Conservation (phyloP, 495 filamentous ascomycete species). For the Neurospora tetrasperma region DNA sequence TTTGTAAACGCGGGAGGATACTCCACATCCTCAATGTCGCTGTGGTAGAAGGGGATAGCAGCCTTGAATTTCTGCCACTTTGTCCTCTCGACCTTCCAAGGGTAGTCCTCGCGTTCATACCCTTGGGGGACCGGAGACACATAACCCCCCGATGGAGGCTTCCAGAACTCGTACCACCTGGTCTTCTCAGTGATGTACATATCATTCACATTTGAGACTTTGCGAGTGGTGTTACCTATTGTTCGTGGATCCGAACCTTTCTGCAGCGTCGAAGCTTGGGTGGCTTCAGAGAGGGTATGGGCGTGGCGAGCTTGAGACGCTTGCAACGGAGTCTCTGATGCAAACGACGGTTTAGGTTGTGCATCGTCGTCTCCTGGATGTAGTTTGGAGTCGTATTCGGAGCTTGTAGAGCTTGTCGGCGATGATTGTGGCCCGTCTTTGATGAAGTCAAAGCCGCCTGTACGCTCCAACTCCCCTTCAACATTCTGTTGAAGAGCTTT, state of each 20-base stretch:
- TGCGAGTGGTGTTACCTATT: conserved; percentile 36
- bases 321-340: conserved; percentile 18
- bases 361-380: conserved; percentile 12
- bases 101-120: conserved; percentile 30
- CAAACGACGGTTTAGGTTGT: conserved; percentile 22
- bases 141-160: conserved; percentile 41
- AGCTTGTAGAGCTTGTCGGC: conserved; percentile 15
- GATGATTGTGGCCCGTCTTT: conserved; percentile 7
- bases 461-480: conserved; percentile 44
- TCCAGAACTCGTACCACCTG: conserved; percentile 46
- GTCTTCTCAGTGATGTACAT: conserved; percentile 33
- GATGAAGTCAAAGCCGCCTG: conserved; percentile 43
- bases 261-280: conserved; percentile 24
- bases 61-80: conserved; percentile 37
- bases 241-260: conserved; percentile 21
- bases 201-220: conserved; percentile 30
- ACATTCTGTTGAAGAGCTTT: conserved; percentile 53
- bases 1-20: conserved; percentile 66
- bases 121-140: conserved; percentile 43
- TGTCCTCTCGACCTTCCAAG: conserved; percentile 30
- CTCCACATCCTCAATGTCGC: conserved; percentile 32
- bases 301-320: conserved; percentile 19
- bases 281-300: conserved; percentile 23
- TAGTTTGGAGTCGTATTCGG: conserved; percentile 9
- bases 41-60: conserved; percentile 28